Evolutionary conservation across 2,329 filamentous ascomycete genomes (phyloP).

Genomic region (Diaporthe humulicola): DNA sequence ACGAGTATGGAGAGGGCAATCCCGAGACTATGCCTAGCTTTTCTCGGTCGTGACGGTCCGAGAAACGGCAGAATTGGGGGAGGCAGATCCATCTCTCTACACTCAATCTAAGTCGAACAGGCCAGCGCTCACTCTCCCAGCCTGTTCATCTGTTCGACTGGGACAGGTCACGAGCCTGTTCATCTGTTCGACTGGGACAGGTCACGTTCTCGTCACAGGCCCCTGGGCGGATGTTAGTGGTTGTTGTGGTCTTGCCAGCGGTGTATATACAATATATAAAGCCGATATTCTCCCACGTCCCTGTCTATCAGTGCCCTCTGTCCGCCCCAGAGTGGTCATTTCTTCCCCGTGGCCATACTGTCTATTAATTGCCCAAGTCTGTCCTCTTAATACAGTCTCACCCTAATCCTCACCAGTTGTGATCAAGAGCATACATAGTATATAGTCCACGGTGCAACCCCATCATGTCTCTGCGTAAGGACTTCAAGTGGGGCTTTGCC

Average conservation of each 20-base stretch:
- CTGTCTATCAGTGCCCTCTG: not conserved
- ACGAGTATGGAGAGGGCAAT: slow-evolving; percentile 10
- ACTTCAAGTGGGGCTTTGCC: slow-evolving; percentile 85
- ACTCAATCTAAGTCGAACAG: slow-evolving; percentile 43
- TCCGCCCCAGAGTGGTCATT: not conserved
- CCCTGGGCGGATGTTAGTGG: not conserved
- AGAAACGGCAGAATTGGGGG: slow-evolving; percentile 57
- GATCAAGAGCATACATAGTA: not conserved
- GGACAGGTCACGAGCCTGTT: not conserved
- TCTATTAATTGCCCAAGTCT: not conserved
- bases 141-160: slow-evolving; percentile 1
- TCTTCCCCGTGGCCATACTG: not conserved
- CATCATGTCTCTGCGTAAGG: slow-evolving; percentile 72
- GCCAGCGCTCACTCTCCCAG: slow-evolving; percentile 19
- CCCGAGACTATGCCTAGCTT: slow-evolving; percentile 49
- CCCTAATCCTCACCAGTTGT: not conserved
- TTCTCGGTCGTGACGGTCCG: slow-evolving; percentile 68
- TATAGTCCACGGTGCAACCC: not conserved
- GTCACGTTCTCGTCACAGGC: not conserved
- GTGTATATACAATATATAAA: slow-evolving; percentile 19
- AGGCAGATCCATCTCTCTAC: slow-evolving; percentile 33
- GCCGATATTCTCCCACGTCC: not conserved
- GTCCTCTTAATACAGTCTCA: not conserved
- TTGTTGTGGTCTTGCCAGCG: not conserved
- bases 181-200: slow-evolving; percentile 14